Evolutionary conservation across 2,329 filamentous ascomycete species (phyloP), one percentile per base, ranked within the genome.

Genomic region (Penicillium decumbens): DNA sequence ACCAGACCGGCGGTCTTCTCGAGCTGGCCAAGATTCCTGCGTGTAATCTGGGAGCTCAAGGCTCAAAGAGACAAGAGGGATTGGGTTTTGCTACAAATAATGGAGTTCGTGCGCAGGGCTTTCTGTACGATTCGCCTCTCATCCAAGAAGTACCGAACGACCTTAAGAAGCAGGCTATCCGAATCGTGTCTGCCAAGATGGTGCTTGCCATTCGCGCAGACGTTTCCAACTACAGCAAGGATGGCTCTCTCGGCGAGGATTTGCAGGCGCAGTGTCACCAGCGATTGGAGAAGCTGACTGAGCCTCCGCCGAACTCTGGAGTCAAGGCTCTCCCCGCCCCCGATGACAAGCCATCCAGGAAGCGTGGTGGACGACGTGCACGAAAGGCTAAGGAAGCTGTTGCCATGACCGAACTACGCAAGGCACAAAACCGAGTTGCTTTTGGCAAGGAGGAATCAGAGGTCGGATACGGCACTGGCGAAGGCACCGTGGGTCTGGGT

Each of bases 361-460:
- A 98, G 70, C 87, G 93, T 57, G 93, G 93, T 69, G 93, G 93
- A 44, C 80, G 92, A 47, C 80, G 90, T 57, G 93, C 91, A 10
- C 79, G 93, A 49, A 95, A 95, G 71, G 92, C 92, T 52, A 98
- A 98, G 79, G 93, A 95, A 71, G 91, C 92, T 3, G 89, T 89
- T 6, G 92, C 93, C 52, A 95, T 96, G 89, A 98, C 93, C 0
- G 93, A 98, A 47, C 77, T 98, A 27, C 85, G 91, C 57, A 96
- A 97, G 70, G 90, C 90, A 4, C 93, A 97, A 72, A 98, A 98
- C 73, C 83, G 93, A 46, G 86, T 98, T 81, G 89, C 85, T 0
- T 98, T 98, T 65, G 91, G 91, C 50, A 93, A 95, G 68, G 92
- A 97, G 70, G 93, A 98, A 72, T 85, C 83, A 62, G 93, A 98